Evolutionary conservation across 2,329 filamentous ascomycete genomes (phyloP).

Genomic region (Chaetothyriales sp.): DNA sequence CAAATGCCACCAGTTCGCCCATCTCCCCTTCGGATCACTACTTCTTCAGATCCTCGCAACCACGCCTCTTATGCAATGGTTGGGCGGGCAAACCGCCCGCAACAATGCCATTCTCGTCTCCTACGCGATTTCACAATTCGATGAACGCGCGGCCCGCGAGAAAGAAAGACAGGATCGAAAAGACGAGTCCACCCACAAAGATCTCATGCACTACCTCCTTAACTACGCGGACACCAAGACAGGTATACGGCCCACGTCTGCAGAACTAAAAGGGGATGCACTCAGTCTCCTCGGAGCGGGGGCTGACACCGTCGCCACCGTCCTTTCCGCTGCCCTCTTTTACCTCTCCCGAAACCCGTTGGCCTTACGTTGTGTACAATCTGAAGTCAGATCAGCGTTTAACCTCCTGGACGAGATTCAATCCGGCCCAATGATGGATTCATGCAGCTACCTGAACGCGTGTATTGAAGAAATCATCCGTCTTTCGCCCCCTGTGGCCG

Average conservation of each 20-base stretch:
- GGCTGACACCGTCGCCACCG: constrained; percentile 58
- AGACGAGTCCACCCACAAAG: constrained; percentile 52
- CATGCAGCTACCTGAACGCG: constrained; percentile 28
- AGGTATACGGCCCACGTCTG: constrained; percentile 49
- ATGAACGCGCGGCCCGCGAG: constrained; percentile 1
- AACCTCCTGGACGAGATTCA: constrained; percentile 24
- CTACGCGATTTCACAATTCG: constrained; percentile 5
- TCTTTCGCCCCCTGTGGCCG: constrained; percentile 22
- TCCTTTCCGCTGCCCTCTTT: constrained; percentile 32
- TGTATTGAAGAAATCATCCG: constrained; percentile 31
- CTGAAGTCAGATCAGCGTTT: constrained; percentile 26
- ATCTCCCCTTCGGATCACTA: constrained; percentile 5
- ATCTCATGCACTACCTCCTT: constrained; percentile 65
- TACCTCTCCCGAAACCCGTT: constrained; percentile 27
- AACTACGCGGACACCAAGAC: constrained; percentile 60
- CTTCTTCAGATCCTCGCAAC: constrained; percentile 11
- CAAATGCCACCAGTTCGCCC: constrained; percentile 8
- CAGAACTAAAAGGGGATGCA: constrained; percentile 58
- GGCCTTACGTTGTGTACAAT: constrained; percentile 20
- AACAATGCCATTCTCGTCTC: constrained; percentile 7
- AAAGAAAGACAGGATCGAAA: constrained; percentile 32
- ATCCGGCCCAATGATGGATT: constrained; percentile 28
- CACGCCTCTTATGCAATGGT: constrained; percentile 10
- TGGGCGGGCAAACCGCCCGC: constrained; percentile 13
- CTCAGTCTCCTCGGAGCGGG: constrained; percentile 60